Evolutionary conservation across 768 basidiomycete species (phyloP).

Genomic region (Mycena albidolilacea): DNA sequence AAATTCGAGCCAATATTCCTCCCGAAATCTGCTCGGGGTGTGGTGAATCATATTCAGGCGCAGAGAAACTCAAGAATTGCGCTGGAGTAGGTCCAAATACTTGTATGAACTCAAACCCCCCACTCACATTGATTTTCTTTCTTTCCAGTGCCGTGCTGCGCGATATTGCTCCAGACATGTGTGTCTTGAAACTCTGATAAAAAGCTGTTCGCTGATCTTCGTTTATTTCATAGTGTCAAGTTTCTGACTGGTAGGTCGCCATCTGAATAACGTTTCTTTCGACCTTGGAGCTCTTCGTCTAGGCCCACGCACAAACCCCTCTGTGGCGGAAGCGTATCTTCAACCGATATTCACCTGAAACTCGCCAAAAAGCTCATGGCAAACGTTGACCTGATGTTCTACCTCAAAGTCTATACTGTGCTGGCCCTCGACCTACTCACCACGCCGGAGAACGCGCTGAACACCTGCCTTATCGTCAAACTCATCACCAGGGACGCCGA

Average conservation of each 20-base stretch:
- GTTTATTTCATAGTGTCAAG: slow-evolving; percentile 16
- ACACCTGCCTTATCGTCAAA: slow-evolving; percentile 29
- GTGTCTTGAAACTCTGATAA: neutral
- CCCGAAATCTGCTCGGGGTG: slow-evolving; percentile 18
- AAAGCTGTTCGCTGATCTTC: neutral
- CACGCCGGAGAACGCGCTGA: slow-evolving; percentile 3
- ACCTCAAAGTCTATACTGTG: slow-evolving; percentile 27
- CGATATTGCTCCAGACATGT: slow-evolving; percentile 31
- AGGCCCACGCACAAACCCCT: slow-evolving; percentile 22
- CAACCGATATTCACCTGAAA: slow-evolving; percentile 24
- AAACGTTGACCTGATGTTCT: slow-evolving; percentile 29
- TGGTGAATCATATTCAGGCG: slow-evolving; percentile 1
- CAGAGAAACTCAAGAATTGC: slow-evolving; percentile 24
- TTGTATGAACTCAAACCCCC: neutral
- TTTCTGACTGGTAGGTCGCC: slow-evolving; percentile 22
- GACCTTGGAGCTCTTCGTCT: neutral
- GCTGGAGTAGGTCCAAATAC: slow-evolving; percentile 12
- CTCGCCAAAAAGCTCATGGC: slow-evolving; percentile 31
- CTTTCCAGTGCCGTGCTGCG: slow-evolving; percentile 15
- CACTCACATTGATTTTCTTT: neutral
- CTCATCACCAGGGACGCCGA: slow-evolving; percentile 19
- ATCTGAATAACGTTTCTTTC: neutral
- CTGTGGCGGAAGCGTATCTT: slow-evolving; percentile 13
- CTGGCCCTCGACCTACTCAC: slow-evolving; percentile 30
- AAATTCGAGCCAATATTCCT: slow-evolving; percentile 20